Percentiles rank a stretch among this genome's conserved stretches.
Conservation (phyloP, 148 eudicot genomes). For the Simmondsia chinensis region DNA sequence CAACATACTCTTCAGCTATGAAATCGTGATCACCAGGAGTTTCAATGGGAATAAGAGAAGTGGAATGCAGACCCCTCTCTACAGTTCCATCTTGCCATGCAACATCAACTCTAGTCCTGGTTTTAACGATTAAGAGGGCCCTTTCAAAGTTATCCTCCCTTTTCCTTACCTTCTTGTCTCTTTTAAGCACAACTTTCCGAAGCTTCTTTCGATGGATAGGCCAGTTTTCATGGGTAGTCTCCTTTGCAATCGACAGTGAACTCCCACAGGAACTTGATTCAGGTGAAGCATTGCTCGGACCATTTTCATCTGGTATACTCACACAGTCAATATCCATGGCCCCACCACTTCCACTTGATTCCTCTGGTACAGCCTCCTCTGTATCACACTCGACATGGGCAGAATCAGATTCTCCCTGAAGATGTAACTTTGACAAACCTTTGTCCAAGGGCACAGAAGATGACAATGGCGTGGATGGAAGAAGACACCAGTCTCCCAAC, state of each 20-base stretch:
- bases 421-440: conserved; percentile 32
- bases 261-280: conserved; percentile 44
- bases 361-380: conserved; percentile 32
- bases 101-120: conserved; percentile 66
- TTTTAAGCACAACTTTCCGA: conserved; percentile 69
- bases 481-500: conserved; percentile 90
- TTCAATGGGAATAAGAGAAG: conserved; percentile 72
- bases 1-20: conserved; percentile 90
- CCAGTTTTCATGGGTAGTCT: conserved; percentile 49
- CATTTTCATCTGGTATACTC: conserved; percentile 25
- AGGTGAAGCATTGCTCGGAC: conserved; percentile 16
- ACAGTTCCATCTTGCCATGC: conserved; percentile 93
- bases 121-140: conserved; percentile 70
- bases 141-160: conserved; percentile 79
- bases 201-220: conserved; percentile 86
- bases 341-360: conserved; percentile 30
- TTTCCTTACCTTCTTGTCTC: conserved; percentile 73
- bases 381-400: conserved; percentile 25
- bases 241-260: conserved; percentile 55
- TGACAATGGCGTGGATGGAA: conserved; percentile 35
- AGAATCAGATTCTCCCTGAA: conserved; percentile 28
- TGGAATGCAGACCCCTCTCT: conserved; percentile 42
- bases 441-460: conserved; percentile 35
- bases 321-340: conserved; percentile 32
- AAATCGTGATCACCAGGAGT: conserved; percentile 98